These are phyloP conservation scores for Inonotus hispidus DNA, from an alignment of 1,284 basidiomycete genomes.

Conservation along the genomic window DNA sequence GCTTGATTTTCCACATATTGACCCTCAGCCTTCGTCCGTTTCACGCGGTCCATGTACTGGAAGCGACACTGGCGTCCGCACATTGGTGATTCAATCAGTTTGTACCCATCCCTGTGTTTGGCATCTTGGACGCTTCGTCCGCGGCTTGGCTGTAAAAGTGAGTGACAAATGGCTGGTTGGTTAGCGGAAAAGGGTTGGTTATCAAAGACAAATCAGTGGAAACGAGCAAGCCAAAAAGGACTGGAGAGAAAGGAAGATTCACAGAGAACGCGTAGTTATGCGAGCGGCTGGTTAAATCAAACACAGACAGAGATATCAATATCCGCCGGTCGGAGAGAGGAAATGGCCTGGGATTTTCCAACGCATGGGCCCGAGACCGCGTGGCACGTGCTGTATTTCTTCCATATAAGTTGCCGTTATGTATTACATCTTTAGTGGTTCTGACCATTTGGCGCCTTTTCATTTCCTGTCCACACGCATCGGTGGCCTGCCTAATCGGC, in stretches of 20 bases:
- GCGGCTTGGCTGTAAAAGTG: background rate
- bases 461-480: slow-evolving; percentile 6
- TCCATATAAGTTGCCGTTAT: slow-evolving; percentile 13
- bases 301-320: too few relatives aligned
- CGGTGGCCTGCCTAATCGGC: slow-evolving; percentile 2
- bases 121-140: background rate
- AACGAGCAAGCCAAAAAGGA: background rate
- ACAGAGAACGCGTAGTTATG: background rate
- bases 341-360: background rate
- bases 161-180: background rate
- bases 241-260: background rate
- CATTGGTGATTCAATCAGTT: background rate
- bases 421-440: background rate
- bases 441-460: background rate
- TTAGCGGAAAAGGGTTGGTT: background rate
- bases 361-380: slow-evolving; percentile 5
- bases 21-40: background rate
- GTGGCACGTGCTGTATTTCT: slow-evolving; percentile 12
- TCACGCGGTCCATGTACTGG: background rate
- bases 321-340: slow-evolving; percentile 10
- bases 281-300: background rate
- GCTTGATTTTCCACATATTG: background rate
- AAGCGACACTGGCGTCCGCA: background rate
- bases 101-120: background rate
- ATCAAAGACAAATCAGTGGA: background rate